Conservation (phyloP, 495 filamentous ascomycete species). For the Penicillium taxi region DNA sequence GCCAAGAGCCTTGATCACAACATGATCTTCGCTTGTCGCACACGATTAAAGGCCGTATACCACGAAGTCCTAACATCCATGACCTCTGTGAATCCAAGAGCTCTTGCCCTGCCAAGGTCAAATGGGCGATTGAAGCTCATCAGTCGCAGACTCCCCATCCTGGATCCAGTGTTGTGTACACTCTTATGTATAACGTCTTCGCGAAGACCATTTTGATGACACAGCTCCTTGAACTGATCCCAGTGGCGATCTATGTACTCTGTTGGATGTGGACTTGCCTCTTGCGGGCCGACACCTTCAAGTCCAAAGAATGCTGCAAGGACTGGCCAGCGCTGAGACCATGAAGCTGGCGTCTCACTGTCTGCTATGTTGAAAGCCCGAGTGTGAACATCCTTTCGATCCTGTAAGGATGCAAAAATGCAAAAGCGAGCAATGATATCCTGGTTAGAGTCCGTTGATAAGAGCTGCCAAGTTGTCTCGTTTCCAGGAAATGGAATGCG, state of each 20-base stretch:
- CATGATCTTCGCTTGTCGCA: slow-evolving; percentile 4
- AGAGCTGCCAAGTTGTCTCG: slow-evolving; percentile 10
- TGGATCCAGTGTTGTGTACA: not conserved
- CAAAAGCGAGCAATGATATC: slow-evolving; percentile 34
- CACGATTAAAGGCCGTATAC: slow-evolving; percentile 8
- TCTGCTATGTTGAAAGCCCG: slow-evolving; percentile 54
- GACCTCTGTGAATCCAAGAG: not conserved
- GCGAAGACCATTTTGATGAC: not conserved
- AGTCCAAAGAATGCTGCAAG: slow-evolving; percentile 29
- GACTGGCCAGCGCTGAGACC: slow-evolving; percentile 13
- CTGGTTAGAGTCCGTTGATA: slow-evolving; percentile 31
- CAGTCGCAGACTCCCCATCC: not conserved
- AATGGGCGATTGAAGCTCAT: slow-evolving; percentile 7
- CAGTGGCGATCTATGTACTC: not conserved
- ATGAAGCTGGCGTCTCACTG: slow-evolving; percentile 27
- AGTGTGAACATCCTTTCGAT: slow-evolving; percentile 36
- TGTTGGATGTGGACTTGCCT: not conserved
- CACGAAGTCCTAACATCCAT: not conserved
- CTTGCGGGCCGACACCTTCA: slow-evolving; percentile 13
- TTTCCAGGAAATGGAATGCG: slow-evolving; percentile 31
- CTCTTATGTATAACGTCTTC: slow-evolving; percentile 6
- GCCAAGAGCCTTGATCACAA: no score
- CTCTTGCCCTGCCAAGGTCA: slow-evolving; percentile 2
- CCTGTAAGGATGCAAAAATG: slow-evolving; percentile 28
- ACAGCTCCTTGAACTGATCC: slow-evolving; percentile 1